A percentile compares a stretch with the other conserved stretches of the same genome.
Conservation (phyloP, 306 rosid species). For the Hippophae tibetana region DNA sequence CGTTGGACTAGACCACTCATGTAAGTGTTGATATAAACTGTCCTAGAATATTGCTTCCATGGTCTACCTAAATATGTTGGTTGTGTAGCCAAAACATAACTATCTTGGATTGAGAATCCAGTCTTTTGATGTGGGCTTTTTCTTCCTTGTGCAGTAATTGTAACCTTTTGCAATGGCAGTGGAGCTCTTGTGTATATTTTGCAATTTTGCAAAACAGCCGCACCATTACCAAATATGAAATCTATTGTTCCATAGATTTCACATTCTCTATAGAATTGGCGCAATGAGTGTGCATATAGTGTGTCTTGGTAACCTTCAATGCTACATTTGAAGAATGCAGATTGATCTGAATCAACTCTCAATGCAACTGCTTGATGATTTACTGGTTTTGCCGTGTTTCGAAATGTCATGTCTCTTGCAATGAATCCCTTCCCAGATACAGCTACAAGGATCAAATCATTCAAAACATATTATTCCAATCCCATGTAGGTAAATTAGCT, state of each 20-base stretch:
- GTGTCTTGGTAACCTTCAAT: conserved; percentile 85
- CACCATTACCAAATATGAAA: conserved; percentile 82
- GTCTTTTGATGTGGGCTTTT: conserved; percentile 74
- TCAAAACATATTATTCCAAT: background rate
- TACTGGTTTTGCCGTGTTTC: conserved; percentile 65
- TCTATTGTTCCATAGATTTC: conserved; percentile 73
- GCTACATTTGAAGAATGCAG: conserved; percentile 70
- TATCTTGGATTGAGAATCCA: conserved; percentile 62
- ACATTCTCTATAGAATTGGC: conserved; percentile 77
- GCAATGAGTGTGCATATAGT: conserved; percentile 64
- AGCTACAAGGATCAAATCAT: conserved; percentile 23
- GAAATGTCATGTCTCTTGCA: conserved; percentile 61
- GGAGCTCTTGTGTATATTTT: conserved; percentile 70
- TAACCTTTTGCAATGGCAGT: conserved; percentile 59
- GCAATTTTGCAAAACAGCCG: conserved; percentile 69
- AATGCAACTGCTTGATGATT: conserved; percentile 74
- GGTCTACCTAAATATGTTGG: conserved; percentile 75
- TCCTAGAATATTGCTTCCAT: conserved; percentile 64
- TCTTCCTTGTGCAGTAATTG: conserved; percentile 77
- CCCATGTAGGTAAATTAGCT: too few relatives aligned
- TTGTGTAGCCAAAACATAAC: conserved; percentile 54
- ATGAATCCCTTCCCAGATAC: conserved; percentile 75
- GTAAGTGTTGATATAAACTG: conserved; percentile 63
- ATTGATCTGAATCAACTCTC: conserved; percentile 79
- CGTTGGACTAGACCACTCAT: conserved; percentile 70